Evolutionary conservation across 305 asterid genomes (phyloP).

Genomic region (Fraxinus dipetala): DNA sequence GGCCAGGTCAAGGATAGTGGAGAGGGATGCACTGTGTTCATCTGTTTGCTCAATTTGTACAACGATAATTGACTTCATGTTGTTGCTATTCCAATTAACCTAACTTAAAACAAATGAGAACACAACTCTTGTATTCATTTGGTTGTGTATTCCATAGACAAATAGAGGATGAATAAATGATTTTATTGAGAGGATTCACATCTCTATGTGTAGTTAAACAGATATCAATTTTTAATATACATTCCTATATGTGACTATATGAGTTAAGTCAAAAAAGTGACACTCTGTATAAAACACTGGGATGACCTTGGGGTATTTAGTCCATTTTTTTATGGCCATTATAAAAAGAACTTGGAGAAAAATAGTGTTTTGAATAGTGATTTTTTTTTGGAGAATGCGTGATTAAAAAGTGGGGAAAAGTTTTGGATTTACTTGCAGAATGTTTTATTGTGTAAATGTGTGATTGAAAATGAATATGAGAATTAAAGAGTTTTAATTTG

Average conservation of each 20-base stretch:
- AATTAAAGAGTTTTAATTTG: no score
- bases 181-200: neutral
- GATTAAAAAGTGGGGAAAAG: no score
- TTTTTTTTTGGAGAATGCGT: no score
- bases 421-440: no score
- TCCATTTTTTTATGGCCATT: no score
- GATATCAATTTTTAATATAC: neutral
- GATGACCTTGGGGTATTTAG: neutral
- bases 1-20: slow-evolving; percentile 39
- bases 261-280: neutral
- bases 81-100: slow-evolving; percentile 5
- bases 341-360: no score
- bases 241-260: neutral
- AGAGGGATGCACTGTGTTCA: slow-evolving; percentile 43
- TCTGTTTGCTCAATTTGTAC: slow-evolving; percentile 1
- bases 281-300: neutral
- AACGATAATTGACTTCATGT: neutral
- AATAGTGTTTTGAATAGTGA: no score
- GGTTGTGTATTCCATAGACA: neutral
- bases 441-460: no score
- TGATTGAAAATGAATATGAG: no score
- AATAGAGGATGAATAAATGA: neutral
- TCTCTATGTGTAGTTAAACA: neutral
- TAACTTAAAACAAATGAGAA: slow-evolving; percentile 1
- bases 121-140: neutral